A percentile compares a stretch with the other conserved stretches of the same genome.
phyloP scores from a whole-genome alignment of 1,284 basidiomycete genomes.

The Testicularia cyperi region DNA sequence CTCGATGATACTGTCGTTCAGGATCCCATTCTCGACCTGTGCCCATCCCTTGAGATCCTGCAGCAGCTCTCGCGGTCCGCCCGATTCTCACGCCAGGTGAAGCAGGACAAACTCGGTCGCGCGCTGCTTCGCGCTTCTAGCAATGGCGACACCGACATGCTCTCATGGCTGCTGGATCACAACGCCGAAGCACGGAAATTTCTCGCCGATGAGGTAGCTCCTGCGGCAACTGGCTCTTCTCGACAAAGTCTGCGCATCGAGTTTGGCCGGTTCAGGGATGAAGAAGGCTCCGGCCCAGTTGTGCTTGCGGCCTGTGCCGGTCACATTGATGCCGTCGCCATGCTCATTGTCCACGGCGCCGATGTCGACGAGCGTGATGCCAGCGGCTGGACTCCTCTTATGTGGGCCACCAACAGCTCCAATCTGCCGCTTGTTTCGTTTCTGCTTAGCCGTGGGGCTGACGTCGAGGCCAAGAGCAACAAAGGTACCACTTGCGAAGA shows the following conservation, averaged over 20 bases:
- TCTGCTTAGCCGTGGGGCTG: slow-evolving; percentile 78
- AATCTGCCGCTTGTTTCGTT: slow-evolving; percentile 88
- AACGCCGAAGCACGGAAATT: slow-evolving; percentile 16
- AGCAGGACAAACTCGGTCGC: slow-evolving; percentile 18
- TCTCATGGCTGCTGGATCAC: slow-evolving; percentile 44
- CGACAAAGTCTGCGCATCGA: slow-evolving; percentile 6
- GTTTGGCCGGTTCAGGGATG: slow-evolving; percentile 34
- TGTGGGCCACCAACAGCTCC: slow-evolving; percentile 83
- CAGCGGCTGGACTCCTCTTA: slow-evolving; percentile 87
- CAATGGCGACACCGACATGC: slow-evolving; percentile 48
- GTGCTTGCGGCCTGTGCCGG: slow-evolving; percentile 47
- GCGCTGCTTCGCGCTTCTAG: slow-evolving; percentile 40
- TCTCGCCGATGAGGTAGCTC: slow-evolving; percentile 6
- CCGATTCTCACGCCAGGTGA: slow-evolving; percentile 2
- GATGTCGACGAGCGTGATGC: slow-evolving; percentile 48
- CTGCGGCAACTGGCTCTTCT: slow-evolving; percentile 4
- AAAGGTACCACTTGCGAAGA: slow-evolving; percentile 51
- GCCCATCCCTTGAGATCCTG: slow-evolving; percentile 38
- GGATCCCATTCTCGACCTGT: slow-evolving; percentile 41
- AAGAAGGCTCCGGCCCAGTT: slow-evolving; percentile 44
- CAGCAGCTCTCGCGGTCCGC: slow-evolving; percentile 20
- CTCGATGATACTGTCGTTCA: slow-evolving; percentile 27
- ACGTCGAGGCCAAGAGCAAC: slow-evolving; percentile 42
- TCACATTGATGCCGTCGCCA: slow-evolving; percentile 48
- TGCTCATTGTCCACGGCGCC: slow-evolving; percentile 43